These are phyloP conservation scores for Tricholoma matsutake DNA, from an alignment of 768 basidiomycete species.

Conservation along the genomic window DNA sequence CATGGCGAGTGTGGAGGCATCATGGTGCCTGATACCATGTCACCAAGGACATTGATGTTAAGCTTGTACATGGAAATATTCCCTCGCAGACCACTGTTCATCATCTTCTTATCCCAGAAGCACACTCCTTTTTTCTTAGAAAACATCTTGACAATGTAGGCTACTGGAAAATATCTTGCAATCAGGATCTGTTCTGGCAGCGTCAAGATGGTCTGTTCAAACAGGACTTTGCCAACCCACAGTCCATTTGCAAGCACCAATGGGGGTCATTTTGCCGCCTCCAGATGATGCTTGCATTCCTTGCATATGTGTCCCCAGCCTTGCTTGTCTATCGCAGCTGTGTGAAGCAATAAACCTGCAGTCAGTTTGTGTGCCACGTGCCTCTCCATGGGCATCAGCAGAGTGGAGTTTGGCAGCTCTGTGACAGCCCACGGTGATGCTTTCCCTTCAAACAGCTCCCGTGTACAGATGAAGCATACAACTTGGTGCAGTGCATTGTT, in stretches of 20 bases:
- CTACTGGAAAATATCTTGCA: background rate
- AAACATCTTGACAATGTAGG: background rate
- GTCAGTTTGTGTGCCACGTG: background rate
- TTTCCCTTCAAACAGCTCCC: background rate
- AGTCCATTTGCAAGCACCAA: background rate
- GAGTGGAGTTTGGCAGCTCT: background rate
- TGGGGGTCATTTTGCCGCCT: too few relatives aligned
- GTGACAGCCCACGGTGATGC: background rate
- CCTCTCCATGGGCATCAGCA: background rate
- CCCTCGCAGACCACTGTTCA: conserved; percentile 12
- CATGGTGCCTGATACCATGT: too few relatives aligned
- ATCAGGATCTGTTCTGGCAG: background rate
- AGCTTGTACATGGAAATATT: conserved; percentile 6
- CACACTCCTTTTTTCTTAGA: background rate
- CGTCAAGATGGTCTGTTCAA: background rate
- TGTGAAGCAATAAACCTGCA: too few relatives aligned
- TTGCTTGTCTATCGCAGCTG: too few relatives aligned
- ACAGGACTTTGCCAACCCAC: background rate
- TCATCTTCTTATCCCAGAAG: background rate
- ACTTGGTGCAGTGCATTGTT: background rate
- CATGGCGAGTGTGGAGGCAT: too few relatives aligned
- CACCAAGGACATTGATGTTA: too few relatives aligned
- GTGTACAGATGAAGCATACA: background rate
- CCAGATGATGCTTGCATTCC: too few relatives aligned
- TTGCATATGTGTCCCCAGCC: too few relatives aligned